Percentiles rank a stretch among this genome's conserved stretches.
Conservation (phyloP, 352 stramenopile genomes). For the Phytophthora parvispora region DNA sequence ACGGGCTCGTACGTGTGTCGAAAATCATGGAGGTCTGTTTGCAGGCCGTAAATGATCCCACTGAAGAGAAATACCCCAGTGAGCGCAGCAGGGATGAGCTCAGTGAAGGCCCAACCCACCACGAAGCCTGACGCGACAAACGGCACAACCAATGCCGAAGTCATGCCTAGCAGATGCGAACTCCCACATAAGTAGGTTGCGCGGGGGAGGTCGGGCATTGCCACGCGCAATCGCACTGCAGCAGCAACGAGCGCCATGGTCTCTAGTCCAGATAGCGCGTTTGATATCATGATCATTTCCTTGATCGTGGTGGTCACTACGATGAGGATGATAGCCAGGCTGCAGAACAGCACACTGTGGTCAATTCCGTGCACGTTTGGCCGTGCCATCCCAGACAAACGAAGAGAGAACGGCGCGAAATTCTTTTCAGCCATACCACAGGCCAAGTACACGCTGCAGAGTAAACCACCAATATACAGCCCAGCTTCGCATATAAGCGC, state of each 20-base stretch:
- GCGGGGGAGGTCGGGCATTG: constrained; percentile 37
- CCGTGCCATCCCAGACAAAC: constrained; percentile 39
- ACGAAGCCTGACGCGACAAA: constrained; percentile 43
- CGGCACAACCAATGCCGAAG: constrained; percentile 45
- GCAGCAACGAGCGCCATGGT: constrained; percentile 52
- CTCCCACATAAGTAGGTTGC: constrained; percentile 58
- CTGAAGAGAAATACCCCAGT: constrained; percentile 59
- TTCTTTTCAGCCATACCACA: constrained; percentile 63
- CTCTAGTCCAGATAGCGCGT: constrained; percentile 56
- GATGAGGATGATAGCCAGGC: constrained; percentile 66
- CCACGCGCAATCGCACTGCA: constrained; percentile 51
- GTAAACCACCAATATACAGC: constrained; percentile 55
- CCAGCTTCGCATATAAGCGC: constrained; percentile 48
- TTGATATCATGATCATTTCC: constrained; percentile 67
- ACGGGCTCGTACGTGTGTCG: constrained; percentile 27
- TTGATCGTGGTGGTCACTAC: constrained; percentile 61
- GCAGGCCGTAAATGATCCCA: constrained; percentile 58
- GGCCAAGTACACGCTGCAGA: constrained; percentile 62
- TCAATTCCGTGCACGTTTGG: constrained; percentile 37
- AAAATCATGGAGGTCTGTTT: constrained; percentile 62
- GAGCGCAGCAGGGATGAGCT: constrained; percentile 51
- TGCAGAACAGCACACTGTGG: constrained; percentile 63
- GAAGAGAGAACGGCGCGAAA: constrained; percentile 56
- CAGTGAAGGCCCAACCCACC: constrained; percentile 49
- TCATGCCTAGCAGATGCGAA: constrained; percentile 36